These are phyloP conservation scores for Eudorina sp. DNA, from an alignment of 139 green algal genomes.

Conservation along the genomic window DNA sequence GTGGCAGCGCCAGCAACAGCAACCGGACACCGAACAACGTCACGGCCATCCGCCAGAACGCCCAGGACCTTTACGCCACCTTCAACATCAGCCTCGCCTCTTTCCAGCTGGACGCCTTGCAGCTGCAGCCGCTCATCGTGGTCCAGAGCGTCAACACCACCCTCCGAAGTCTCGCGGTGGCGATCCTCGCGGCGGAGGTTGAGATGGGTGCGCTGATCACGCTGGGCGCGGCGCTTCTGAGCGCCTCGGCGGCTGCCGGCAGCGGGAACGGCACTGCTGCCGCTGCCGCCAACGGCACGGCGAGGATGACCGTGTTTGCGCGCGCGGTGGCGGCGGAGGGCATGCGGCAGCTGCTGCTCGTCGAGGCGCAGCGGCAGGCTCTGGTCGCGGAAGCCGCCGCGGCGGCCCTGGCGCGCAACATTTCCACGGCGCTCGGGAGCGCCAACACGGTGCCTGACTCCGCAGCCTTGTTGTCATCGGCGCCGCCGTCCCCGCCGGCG, in stretches of 20 bases:
- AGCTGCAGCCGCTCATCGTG: constrained; percentile 17
- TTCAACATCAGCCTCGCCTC: not conserved
- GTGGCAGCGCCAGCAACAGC: not conserved
- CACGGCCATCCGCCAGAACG: not conserved
- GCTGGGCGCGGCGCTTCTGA: constrained; percentile 27
- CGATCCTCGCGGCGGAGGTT: constrained; percentile 14
- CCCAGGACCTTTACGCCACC: not conserved
- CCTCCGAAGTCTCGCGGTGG: not conserved
- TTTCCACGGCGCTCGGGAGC: too few species aligned
- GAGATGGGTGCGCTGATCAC: not conserved
- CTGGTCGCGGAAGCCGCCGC: not conserved
- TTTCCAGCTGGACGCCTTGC: not conserved
- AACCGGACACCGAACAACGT: not conserved
- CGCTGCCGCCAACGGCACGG: not conserved
- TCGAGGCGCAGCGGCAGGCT: not conserved
- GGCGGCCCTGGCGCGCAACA: too few species aligned
- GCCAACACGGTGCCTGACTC: too few species aligned
- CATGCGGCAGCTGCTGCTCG: not conserved
- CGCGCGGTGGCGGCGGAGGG: not conserved
- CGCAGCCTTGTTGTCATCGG: too few species aligned
- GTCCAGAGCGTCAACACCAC: not conserved
- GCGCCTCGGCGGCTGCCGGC: not conserved
- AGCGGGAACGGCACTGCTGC: not conserved
- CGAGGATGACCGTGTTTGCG: not conserved
- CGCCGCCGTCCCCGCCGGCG: not conserved